Conservation (phyloP, 768 basidiomycete species). For the Tricholomella constricta region DNA sequence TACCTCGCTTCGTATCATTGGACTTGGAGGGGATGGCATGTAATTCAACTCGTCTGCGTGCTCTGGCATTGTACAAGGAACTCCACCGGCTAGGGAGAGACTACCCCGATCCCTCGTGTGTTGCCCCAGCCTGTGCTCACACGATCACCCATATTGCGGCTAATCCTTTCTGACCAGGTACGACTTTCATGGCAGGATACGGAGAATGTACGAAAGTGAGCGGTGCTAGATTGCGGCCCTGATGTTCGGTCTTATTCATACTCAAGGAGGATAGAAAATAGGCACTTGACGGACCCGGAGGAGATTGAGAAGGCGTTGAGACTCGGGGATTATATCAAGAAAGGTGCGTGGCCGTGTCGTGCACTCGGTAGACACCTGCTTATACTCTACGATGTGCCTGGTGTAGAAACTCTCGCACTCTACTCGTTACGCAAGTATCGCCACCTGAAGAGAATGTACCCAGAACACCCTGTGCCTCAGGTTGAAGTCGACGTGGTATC, state of each 20-base stretch:
- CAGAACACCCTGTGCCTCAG: conserved; percentile 25
- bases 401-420: conserved; percentile 74
- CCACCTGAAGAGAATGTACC: conserved; percentile 75
- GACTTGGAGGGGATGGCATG: conserved; percentile 42
- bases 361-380: background rate
- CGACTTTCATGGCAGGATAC: conserved; percentile 72
- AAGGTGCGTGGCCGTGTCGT: conserved; percentile 50
- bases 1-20: background rate
- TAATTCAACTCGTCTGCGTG: conserved; percentile 59
- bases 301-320: conserved; percentile 78
- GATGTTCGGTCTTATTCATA: conserved; percentile 1
- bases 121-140: conserved; percentile 22
- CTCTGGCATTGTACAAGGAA: conserved; percentile 78
- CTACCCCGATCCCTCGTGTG: conserved; percentile 80
- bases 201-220: conserved; percentile 75
- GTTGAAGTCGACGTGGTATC: conserved; percentile 13
- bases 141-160: conserved; percentile 4
- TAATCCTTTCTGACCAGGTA: conserved; percentile 43
- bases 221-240: conserved; percentile 2
- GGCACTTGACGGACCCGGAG: conserved; percentile 58
- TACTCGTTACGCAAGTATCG: conserved; percentile 85
- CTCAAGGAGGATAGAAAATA: conserved; percentile 54
- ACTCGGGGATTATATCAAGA: conserved; percentile 83
- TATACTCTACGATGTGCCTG: background rate
- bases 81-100: conserved; percentile 79